phyloP scores from a whole-genome alignment of 306 rosid species.

The Trichosanthes truncata region DNA sequence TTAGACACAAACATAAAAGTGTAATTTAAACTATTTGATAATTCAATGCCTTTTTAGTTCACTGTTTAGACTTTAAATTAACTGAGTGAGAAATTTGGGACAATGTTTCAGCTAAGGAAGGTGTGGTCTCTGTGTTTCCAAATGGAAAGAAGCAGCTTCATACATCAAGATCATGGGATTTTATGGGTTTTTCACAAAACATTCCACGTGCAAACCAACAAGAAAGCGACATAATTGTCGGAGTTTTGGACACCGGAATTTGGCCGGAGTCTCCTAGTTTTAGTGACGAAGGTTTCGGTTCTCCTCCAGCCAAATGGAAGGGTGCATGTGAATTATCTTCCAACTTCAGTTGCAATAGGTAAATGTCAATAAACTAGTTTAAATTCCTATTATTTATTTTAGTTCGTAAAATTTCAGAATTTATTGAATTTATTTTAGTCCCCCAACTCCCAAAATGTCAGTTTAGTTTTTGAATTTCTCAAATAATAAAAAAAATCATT shows the following conservation, averaged over 20 bases:
- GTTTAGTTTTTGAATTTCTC: too few species aligned
- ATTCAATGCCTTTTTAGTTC: too few species aligned
- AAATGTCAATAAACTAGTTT: background rate
- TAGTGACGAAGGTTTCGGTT: background rate
- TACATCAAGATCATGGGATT: constrained; percentile 8
- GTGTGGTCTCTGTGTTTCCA: constrained; percentile 26
- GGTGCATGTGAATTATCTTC: background rate
- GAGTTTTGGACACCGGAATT: background rate
- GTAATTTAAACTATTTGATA: too few species aligned
- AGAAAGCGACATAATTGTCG: background rate
- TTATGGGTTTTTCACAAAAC: constrained; percentile 11
- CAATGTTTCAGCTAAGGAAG: constrained; percentile 16
- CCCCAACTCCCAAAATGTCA: too few species aligned
- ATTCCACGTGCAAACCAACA: background rate
- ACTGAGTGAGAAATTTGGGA: too few species aligned
- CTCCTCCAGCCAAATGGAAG: background rate
- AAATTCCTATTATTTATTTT: too few species aligned
- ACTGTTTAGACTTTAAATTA: too few species aligned
- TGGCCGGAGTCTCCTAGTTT: background rate
- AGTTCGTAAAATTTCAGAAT: too few species aligned
- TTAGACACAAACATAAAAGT: too few species aligned
- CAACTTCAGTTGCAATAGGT: background rate
- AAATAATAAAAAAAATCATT: too few species aligned
- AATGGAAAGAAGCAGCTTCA: constrained; percentile 25
- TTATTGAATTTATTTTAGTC: too few species aligned